phyloP scores from a whole-genome alignment of 2,329 filamentous ascomycete genomes.

The Neoascochyta sp. region DNA sequence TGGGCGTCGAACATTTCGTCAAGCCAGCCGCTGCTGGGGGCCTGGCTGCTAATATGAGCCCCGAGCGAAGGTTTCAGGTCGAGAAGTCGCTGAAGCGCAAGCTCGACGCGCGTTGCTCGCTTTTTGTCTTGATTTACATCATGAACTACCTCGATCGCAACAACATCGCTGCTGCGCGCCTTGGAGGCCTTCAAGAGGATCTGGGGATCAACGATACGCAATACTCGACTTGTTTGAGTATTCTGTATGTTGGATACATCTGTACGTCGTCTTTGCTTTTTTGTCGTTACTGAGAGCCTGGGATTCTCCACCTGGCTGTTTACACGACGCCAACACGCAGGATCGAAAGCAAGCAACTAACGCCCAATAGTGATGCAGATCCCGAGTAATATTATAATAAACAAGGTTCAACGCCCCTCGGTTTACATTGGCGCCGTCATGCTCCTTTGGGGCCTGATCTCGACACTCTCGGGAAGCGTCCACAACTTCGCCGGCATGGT shows the following conservation, averaged over 20 bases:
- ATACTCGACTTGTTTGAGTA: conserved; percentile 34
- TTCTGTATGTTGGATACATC: conserved; percentile 22
- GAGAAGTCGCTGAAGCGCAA: conserved; percentile 37
- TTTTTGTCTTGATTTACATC: conserved; percentile 38
- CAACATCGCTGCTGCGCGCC: conserved; percentile 35
- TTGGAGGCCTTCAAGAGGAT: conserved; percentile 33
- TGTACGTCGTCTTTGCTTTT: background rate
- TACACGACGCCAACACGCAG: too few relatives aligned
- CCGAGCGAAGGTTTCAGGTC: conserved; percentile 27
- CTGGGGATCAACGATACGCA: conserved; percentile 28
- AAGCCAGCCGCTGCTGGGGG: conserved; percentile 6
- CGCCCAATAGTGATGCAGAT: conserved; percentile 24
- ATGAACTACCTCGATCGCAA: conserved; percentile 36
- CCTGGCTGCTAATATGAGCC: conserved; percentile 24
- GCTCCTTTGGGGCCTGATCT: conserved; percentile 41
- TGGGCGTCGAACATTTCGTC: conserved; percentile 8
- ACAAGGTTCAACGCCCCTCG: conserved; percentile 31
- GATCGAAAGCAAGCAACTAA: too few relatives aligned
- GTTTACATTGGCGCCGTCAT: conserved; percentile 39
- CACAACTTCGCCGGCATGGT: conserved; percentile 39
- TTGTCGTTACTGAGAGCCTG: too few relatives aligned
- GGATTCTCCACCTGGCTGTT: too few relatives aligned
- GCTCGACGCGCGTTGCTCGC: conserved; percentile 29
- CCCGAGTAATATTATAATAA: conserved; percentile 47
- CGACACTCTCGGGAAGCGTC: conserved; percentile 32